Base-by-base conservation (phyloP, 1,139 yeast genomes). In the Kurtzmaniella quercitrusa region DNA sequence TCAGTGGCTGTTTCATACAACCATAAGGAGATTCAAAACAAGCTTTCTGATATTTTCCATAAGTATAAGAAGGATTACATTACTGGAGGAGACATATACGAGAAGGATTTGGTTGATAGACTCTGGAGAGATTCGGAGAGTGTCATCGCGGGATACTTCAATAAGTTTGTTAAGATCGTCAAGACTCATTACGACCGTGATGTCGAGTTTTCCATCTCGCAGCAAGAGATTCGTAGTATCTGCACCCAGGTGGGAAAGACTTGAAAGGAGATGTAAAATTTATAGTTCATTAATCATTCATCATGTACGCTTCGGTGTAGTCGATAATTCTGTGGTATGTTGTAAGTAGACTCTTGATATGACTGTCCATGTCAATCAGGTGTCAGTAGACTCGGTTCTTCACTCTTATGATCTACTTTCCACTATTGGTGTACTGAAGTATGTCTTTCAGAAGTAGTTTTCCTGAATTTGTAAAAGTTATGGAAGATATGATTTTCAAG, bases 11-110 rank as follows among this genome's bases (percentile, higher is more conserved):
- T 73, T 1, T 73, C 74, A 3, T 82, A 81, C 54, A 80, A 85
- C 11, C 61, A 75, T 2, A 76, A 74, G 47, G 94, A 85, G 44
- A 65, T 90, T 27, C 64, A 73, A 21, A 61, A 65, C 31, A 78
- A 83, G 37, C 79, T 85, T 2, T 74, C 72, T 12, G 79, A 76
- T 24, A 68, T 88, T 33, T 75, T 78, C 44, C 68, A 67, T 44
- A 77, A 81, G 38, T 75, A 89, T 44, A 80, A 79, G 40, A 69
- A 72, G 49, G 88, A 86, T 53, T 81, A 86, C 51, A 52, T 64
- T 10, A 63, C 62, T 25, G 75, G 77, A 11, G 64, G 63, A 29
- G 67, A 65, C 44, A 68, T 70, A 56, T 66, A 70, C 51, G 81
- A 77, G 50, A 71, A 65, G 44, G 80, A 74, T 45, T 57, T 77